A percentile compares a stretch with the other conserved stretches of the same genome.
phyloP scores from a whole-genome alignment of 352 stramenopile species.

The Phytophthora fragariaefolia region DNA sequence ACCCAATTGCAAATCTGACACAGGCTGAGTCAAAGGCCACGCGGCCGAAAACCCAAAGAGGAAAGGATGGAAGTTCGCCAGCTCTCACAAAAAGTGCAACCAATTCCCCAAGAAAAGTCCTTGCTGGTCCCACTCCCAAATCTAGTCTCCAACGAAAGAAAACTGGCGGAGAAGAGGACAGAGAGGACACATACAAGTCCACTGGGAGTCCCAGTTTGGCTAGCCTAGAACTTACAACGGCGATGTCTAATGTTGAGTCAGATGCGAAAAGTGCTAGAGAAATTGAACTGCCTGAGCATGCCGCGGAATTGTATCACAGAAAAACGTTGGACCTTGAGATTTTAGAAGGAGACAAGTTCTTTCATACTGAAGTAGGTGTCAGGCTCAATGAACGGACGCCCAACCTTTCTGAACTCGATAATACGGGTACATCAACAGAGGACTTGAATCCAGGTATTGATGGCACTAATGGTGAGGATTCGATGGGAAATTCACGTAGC shows the following conservation, averaged over 20 bases:
- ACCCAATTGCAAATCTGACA: conserved; percentile 1
- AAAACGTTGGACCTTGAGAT: conserved; percentile 34
- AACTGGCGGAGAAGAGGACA: conserved; percentile 4
- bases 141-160: conserved; percentile 24
- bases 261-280: background rate
- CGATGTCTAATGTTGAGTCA: background rate
- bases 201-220: conserved; percentile 1
- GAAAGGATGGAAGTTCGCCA: conserved; percentile 8
- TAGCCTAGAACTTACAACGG: background rate
- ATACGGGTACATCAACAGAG: no score
- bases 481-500: background rate
- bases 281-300: background rate
- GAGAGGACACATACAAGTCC: background rate
- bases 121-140: conserved; percentile 5
- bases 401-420: conserved; percentile 3
- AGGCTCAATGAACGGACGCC: background rate
- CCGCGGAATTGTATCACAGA: conserved; percentile 2
- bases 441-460: no score
- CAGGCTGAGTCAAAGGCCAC: background rate
- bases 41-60: conserved; percentile 4
- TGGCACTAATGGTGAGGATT: conserved; percentile 18
- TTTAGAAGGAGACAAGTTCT: conserved; percentile 12
- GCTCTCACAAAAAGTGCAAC: background rate
- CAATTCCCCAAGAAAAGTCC: conserved; percentile 22
- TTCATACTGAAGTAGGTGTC: conserved; percentile 17